Evolutionary conservation across 805 yeast genomes (phyloP), one percentile per base, ranked within the genome.

Genomic region (Ascoidea tarda): DNA sequence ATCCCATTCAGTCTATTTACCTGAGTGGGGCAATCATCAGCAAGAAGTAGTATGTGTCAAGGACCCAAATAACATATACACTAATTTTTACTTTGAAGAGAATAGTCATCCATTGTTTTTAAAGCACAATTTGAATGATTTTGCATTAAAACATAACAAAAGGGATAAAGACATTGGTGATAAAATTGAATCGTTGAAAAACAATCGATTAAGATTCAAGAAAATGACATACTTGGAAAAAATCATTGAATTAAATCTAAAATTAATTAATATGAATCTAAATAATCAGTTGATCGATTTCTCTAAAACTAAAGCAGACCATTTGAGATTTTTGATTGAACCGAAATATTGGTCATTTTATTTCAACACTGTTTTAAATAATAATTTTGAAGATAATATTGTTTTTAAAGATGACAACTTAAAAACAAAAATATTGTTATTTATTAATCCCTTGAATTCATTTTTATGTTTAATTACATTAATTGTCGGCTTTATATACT

Each of bases 41-140:
- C 87, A 84, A 67, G 99, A 93, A 70, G 95, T 91, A 8, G 69
- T 88, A 46, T 93, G 99, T 65, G 76, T 88, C 51, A 82, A 81
- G 51, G 78, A 78, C 32, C 93, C 97, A 12, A 77, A 79, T 16
- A 64, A 73, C 52, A 77, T 78, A 32, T 79, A 83, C 63, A 75
- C 95, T 0, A 65, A 82, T 49, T 90, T 96, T 86, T 78, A 71
- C 60, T 68, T 90, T 57, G 96, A 89, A 62, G 68, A 68, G 54
- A 83, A 84, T 59, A 62, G 64, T 32, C 84, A 82, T 64, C 85
- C 84, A 14, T 59, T 67, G 52, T 64, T 74, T 49, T 46, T n/a
- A 54, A 50, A 1, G 62, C 63, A 28, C 59, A 64, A 50, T 21
- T 21, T 21, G 28, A 21, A 21, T 3, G 3, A 21, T 21, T 21